Conservation (phyloP, 2,329 filamentous ascomycete species). For the Claviceps arundinis region DNA sequence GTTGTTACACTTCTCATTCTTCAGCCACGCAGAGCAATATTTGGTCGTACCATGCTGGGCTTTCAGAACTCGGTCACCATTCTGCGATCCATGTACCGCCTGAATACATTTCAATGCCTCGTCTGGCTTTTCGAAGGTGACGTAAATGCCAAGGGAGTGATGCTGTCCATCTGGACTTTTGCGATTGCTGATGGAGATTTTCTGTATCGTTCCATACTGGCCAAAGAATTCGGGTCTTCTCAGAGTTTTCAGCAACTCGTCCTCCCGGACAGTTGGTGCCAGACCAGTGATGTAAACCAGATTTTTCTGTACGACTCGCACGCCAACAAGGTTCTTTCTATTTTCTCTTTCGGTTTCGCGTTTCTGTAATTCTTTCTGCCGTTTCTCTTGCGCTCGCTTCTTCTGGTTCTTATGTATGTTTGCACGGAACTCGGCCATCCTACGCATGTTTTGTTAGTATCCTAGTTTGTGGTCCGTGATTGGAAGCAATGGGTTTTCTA, state of each 20-base stretch:
- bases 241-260: slow-evolving; percentile 80
- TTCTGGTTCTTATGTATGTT: slow-evolving; percentile 85
- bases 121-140: slow-evolving; percentile 88
- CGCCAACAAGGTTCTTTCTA: slow-evolving; percentile 88
- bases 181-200: slow-evolving; percentile 95
- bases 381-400: slow-evolving; percentile 67
- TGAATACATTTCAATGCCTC: slow-evolving; percentile 84
- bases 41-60: slow-evolving; percentile 83
- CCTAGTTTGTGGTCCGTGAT: not conserved
- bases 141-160: slow-evolving; percentile 89
- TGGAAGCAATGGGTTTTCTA: not conserved
- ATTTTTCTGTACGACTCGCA: slow-evolving; percentile 96
- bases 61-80: slow-evolving; percentile 74
- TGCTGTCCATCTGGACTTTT: slow-evolving; percentile 65
- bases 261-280: slow-evolving; percentile 81
- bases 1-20: slow-evolving; percentile 89
- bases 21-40: slow-evolving; percentile 93
- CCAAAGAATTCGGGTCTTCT: slow-evolving; percentile 90
- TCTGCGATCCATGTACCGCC: slow-evolving; percentile 83
- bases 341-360: slow-evolving; percentile 92
- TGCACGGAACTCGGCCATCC: slow-evolving; percentile 60
- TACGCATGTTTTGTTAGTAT: slow-evolving; percentile 19
- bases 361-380: slow-evolving; percentile 91
- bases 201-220: slow-evolving; percentile 95
- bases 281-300: slow-evolving; percentile 95